Conservation (phyloP, 2,329 filamentous ascomycete species). For the Stenocarpella maydis region DNA sequence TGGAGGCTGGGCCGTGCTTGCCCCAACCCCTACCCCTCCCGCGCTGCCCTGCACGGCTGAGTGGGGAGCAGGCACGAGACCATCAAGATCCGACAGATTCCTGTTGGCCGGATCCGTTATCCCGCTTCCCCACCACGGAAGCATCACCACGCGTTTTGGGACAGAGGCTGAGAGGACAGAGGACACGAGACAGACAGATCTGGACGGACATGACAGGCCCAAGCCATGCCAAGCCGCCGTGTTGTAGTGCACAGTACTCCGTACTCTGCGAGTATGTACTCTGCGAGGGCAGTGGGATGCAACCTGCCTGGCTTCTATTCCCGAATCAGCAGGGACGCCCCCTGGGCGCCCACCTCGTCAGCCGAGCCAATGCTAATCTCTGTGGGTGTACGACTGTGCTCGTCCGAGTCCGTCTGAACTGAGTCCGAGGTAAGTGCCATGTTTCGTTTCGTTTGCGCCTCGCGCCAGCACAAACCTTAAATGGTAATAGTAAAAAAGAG, state of each 20-base stretch:
- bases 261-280: no score
- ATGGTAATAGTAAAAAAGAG: no score
- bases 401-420: no score
- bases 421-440: neutral
- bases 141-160: conserved; percentile 4
- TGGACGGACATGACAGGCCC: conserved; percentile 3
- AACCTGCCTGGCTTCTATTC: no score
- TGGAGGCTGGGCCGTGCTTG: neutral
- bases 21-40: neutral
- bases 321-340: no score
- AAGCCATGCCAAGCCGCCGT: no score
- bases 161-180: neutral
- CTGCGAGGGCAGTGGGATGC: no score
- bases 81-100: conserved; percentile 1
- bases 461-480: neutral
- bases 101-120: conserved; percentile 1
- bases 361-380: no score
- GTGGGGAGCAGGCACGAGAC: neutral
- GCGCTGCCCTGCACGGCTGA: no score
- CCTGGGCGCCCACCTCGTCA: no score
- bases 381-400: conserved; percentile 3
- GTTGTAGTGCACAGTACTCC: no score
- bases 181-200: neutral
- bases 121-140: neutral
- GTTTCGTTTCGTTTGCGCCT: conserved; percentile 6